Evolutionary conservation across 2,329 filamentous ascomycete genomes (phyloP).

Genomic region (Colletotrichum eremochloae): DNA sequence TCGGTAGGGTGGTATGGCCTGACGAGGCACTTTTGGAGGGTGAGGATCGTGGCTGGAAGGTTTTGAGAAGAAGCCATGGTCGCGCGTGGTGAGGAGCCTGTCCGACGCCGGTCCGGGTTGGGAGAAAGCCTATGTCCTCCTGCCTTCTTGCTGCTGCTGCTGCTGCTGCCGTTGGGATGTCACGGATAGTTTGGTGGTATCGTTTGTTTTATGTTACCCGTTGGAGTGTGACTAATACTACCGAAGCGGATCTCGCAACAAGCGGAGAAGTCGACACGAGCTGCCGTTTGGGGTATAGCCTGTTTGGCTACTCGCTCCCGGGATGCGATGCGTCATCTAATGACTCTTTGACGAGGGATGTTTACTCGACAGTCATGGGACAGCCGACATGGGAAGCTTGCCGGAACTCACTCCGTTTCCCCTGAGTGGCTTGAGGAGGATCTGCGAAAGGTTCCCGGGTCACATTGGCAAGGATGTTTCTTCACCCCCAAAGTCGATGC

Average conservation of each 20-base stretch:
- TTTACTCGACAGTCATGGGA: background rate
- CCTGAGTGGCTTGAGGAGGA: background rate
- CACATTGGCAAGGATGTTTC: background rate
- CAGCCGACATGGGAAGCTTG: background rate
- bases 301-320: background rate
- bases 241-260: background rate
- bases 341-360: slow-evolving; percentile 7
- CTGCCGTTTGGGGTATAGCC: background rate
- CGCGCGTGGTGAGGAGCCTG: too few relatives aligned
- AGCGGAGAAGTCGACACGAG: background rate
- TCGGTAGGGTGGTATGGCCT: slow-evolving; percentile 58
- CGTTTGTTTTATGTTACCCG: background rate
- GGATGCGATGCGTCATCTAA: slow-evolving; percentile 22
- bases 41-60: slow-evolving; percentile 25
- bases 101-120: background rate
- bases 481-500: background rate
- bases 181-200: background rate
- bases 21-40: slow-evolving; percentile 48
- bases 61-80: slow-evolving; percentile 12
- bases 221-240: background rate
- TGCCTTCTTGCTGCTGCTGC: too few relatives aligned
- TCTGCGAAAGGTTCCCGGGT: background rate
- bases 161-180: background rate
- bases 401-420: background rate
- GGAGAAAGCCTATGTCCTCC: background rate